These are phyloP conservation scores for Closterium sp. DNA, from an alignment of 139 green algal genomes.

Conservation along the genomic window DNA sequence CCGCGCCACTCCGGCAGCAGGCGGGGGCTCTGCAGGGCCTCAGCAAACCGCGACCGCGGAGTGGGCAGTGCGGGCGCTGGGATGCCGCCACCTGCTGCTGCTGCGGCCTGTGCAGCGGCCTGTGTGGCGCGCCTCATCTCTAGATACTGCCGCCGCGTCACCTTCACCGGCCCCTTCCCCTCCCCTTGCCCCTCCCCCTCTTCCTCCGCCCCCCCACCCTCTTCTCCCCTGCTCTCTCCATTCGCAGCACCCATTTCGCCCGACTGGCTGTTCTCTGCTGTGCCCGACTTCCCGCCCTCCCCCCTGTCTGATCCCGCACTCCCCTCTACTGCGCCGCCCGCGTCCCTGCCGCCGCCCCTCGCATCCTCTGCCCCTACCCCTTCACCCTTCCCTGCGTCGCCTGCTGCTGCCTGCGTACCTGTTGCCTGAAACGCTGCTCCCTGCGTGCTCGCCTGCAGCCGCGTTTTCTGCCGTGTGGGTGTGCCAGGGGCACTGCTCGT, in stretches of 20 bases:
- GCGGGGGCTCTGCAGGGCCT: background rate
- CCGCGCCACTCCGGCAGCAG: background rate
- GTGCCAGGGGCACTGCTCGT: background rate
- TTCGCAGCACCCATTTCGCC: background rate
- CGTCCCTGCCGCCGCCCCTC: background rate
- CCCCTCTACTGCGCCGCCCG: background rate
- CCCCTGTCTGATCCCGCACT: background rate
- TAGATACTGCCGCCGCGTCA: background rate
- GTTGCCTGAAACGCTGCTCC: background rate
- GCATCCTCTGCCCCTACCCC: background rate
- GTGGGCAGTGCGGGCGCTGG: background rate
- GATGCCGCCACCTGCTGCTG: background rate
- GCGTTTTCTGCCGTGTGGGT: background rate
- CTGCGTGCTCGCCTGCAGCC: too few relatives aligned
- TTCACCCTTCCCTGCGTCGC: background rate
- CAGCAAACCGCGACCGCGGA: background rate
- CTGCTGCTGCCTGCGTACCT: background rate
- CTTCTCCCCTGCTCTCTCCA: background rate
- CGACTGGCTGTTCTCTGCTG: background rate
- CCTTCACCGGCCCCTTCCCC: background rate
- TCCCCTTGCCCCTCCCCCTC: background rate
- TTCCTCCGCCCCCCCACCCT: background rate
- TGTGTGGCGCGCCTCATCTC: background rate
- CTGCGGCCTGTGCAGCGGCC: background rate
- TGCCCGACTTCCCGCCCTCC: background rate